Base-by-base conservation (phyloP, 192 early-diverging fungal species). In the Anaeromyces robustus region DNA sequence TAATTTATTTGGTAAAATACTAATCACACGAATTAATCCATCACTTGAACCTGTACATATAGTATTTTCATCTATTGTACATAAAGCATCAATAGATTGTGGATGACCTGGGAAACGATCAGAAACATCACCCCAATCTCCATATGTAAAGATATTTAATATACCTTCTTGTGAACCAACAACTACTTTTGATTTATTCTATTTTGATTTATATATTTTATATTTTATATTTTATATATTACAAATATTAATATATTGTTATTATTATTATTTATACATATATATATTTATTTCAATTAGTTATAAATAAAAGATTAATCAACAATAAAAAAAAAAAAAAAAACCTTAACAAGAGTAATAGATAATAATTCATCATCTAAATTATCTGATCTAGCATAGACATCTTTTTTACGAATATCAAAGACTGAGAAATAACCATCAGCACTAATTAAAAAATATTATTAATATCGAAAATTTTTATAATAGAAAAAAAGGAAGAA, bases 81-180 rank as follows among this genome's bases (percentile, higher is more conserved):
- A 89, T 30, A 99, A 90, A 0, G 95, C 86, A 81, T 96, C 94
- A 43, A 99, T 94, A 29, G 94, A 93, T 78, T 89, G 89, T 29
- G 97, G 97, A 82, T 99, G 98, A 77, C 98, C 98, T 16, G 94
- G 88, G 82, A 98, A 94, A 26, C 98, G 91, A 86, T 99, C 98
- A 26, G 92, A 93, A 79, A 92, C 91, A 81, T 99, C 97, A 28
- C 93, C 94, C 93, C 95, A 99, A 84, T 95, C 87, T 30, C 92
- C 94, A 88, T 92, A 98, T 2, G 92, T 90, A 84, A 95, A 99
- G 32, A 99, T 87, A 78, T 92, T 92, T 29, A 99, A 81, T 0
- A 93, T 89, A 30, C 98, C 98, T 30, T 93, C 92, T 83, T 97
- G 94, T 26, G 94, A 94, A 32, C 98, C 98, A 5, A 96, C 94